phyloP scores from a whole-genome alignment of 768 basidiomycete species.

The Pleurotus giganteus region DNA sequence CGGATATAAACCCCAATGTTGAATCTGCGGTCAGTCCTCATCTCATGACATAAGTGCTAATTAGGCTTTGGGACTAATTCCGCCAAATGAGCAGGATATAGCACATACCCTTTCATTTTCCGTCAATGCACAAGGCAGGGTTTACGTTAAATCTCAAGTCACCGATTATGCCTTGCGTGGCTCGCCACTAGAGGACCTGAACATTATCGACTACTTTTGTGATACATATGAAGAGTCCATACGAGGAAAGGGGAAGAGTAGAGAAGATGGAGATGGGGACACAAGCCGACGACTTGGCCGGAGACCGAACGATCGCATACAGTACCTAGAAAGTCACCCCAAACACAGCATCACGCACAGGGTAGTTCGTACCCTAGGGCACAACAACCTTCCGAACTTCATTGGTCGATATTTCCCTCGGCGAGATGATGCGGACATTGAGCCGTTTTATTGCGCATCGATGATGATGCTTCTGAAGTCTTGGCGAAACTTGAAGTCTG shows the following conservation, averaged over 20 bases:
- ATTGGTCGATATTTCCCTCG: constrained; percentile 35
- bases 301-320: not conserved
- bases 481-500: constrained; percentile 7
- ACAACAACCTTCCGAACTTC: constrained; percentile 33
- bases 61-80: too few relatives aligned
- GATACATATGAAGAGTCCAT: constrained; percentile 34
- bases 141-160: too few relatives aligned
- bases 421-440: constrained; percentile 18
- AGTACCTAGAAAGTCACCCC: too few relatives aligned
- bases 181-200: too few relatives aligned
- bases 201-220: constrained; percentile 25
- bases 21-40: too few relatives aligned
- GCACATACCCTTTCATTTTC: too few relatives aligned
- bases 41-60: too few relatives aligned
- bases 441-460: constrained; percentile 30
- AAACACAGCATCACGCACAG: not conserved
- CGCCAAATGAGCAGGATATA: too few relatives aligned
- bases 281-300: not conserved
- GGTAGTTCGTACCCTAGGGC: constrained; percentile 11
- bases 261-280: too few relatives aligned
- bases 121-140: constrained; percentile 16
- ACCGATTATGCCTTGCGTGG: too few relatives aligned
- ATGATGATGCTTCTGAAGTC: constrained; percentile 17
- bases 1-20: too few relatives aligned
- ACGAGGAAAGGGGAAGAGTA: too few relatives aligned